Conservation (phyloP, 306 rosid species). For the Luffa aegyptiaca region DNA sequence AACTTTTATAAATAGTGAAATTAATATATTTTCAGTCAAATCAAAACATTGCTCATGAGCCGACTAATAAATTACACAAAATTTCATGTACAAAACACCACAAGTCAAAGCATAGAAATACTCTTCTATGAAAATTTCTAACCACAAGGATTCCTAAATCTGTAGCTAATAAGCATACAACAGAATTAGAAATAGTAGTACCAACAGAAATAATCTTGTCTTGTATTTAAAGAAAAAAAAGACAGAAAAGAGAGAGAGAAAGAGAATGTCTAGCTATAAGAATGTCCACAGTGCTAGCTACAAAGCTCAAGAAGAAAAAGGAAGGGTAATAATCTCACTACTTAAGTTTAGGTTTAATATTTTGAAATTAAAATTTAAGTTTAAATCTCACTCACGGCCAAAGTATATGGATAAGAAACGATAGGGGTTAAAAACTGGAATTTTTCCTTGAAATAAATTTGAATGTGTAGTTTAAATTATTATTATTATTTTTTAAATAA, state of each 20-base stretch:
- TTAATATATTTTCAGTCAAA: background rate
- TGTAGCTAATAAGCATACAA: background rate
- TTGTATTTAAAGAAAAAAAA: too few relatives aligned
- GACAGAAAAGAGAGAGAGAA: too few relatives aligned
- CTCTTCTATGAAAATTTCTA: too few relatives aligned
- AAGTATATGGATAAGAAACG: background rate
- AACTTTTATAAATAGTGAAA: background rate
- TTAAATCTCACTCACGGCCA: background rate
- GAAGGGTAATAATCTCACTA: background rate
- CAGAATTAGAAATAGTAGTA: background rate
- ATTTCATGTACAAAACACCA: background rate
- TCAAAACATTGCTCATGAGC: background rate
- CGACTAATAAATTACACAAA: background rate
- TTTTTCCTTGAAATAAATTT: background rate
- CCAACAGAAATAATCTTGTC: too few relatives aligned
- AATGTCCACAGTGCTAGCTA: background rate
- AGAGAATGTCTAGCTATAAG: background rate
- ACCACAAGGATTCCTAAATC: background rate
- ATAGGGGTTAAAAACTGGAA: background rate
- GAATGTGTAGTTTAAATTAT: background rate
- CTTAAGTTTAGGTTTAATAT: background rate
- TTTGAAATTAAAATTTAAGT: background rate
- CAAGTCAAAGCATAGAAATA: background rate
- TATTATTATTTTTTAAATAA: background rate
- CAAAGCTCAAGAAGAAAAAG: background rate